These are phyloP conservation scores for Rhodotorula diobovata DNA, from an alignment of 768 basidiomycete species.

Conservation along the genomic window DNA sequence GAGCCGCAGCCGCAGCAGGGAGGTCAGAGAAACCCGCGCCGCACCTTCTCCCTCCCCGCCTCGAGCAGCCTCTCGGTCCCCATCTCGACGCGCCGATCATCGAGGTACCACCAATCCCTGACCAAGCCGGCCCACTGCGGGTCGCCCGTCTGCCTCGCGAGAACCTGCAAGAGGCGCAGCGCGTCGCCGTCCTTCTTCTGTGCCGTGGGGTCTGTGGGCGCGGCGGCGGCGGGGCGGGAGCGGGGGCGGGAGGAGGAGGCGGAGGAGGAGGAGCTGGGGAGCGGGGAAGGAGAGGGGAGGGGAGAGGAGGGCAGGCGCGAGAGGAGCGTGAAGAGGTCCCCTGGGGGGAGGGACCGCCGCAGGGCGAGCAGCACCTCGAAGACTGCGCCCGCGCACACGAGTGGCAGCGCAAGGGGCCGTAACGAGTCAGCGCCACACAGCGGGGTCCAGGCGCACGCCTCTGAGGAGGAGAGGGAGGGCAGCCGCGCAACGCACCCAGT, in stretches of 20 bases:
- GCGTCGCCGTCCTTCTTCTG: constrained; percentile 49
- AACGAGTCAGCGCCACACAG: background rate
- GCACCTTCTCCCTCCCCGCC: background rate
- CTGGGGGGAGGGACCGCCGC: constrained; percentile 73
- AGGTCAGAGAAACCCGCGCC: background rate
- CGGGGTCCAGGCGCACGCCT: no score
- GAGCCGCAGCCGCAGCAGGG: no score
- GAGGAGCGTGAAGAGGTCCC: constrained; percentile 87
- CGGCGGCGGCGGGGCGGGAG: background rate
- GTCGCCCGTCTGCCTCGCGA: constrained; percentile 73
- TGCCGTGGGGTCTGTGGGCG: constrained; percentile 45
- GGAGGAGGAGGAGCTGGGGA: background rate
- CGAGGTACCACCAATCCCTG: constrained; percentile 94
- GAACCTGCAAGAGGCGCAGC: constrained; percentile 66
- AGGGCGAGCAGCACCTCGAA: constrained; percentile 89
- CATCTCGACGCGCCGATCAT: constrained; percentile 89
- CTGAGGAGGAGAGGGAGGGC: background rate
- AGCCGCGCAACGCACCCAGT: constrained; percentile 58
- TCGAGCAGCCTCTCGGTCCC: constrained; percentile 60
- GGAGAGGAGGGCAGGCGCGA: constrained; percentile 51
- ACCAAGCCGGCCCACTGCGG: constrained; percentile 60
- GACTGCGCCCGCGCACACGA: constrained; percentile 53
- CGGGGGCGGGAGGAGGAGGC: background rate
- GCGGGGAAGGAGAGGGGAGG: background rate
- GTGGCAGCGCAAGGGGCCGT: background rate